Base-by-base conservation (phyloP, 768 basidiomycete species). In the Termitomyces sp. region DNA sequence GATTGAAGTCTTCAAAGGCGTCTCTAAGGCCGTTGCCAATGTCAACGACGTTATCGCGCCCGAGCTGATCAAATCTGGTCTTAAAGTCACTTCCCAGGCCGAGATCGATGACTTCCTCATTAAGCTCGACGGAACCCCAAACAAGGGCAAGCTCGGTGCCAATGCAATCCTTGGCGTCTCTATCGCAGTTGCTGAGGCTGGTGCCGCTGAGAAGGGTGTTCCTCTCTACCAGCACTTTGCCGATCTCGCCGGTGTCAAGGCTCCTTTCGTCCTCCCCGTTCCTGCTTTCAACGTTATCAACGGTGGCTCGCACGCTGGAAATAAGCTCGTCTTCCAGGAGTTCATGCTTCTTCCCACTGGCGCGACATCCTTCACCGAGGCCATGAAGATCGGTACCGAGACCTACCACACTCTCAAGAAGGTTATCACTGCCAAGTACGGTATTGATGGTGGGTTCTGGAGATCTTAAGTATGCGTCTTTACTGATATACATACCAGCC, bases 271-370 rank as follows among this genome's bases (percentile, higher is more conserved):
- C 59, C 88, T 98, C 66, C 97, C 97, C 59, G 77, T 76, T 70
- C 97, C 97, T 47, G 86, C 91, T 57, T 94, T 99, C 84, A 99
- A 99, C 73, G 97, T 99, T 66, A 99, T 99, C 81, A 99, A 99
- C 76, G 97, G 97, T 73, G 97, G 97, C 62, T 98, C 96, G 61
- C 97, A 99, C 72, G 97, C 97, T 57, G 97, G 97, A 50, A 99
- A 99, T 84, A 95, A 96, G 76, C 90, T 99, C 61, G 97, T 97
- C 39, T 99, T 98, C 91, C 97, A 99, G 76, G 97, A 99, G 76
- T 99, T 99, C 82, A 98, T 99, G 97, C 82, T 99, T 64, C 82
- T 98, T 61, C 96, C 97, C 60, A 95, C 94, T 59, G 96, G 95
- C 52, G 97, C 97, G 51, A 65, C 79, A 17, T 82, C 81, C 58